These are phyloP conservation scores for Fusarium albosuccineum DNA, from an alignment of 2,329 filamentous ascomycete genomes.

Conservation along the genomic window DNA sequence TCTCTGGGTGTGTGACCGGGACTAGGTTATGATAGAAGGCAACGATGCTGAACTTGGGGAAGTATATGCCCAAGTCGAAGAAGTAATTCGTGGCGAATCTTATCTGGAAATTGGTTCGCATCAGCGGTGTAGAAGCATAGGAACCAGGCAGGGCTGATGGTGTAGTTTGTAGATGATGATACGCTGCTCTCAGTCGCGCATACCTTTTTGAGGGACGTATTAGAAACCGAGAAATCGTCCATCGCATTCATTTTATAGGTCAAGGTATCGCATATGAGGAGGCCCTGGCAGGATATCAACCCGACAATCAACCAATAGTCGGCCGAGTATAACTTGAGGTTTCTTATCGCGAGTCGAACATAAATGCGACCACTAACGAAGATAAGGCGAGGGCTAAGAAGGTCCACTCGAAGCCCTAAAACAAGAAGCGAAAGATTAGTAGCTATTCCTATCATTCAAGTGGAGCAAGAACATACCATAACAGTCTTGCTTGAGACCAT, in stretches of 20 bases:
- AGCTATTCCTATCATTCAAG: not conserved
- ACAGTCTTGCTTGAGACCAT: constrained; percentile 9
- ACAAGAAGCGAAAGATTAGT: not conserved
- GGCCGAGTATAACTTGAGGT: not conserved
- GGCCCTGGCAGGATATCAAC: not conserved
- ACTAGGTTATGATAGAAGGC: constrained; percentile 43
- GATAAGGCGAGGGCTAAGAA: not conserved
- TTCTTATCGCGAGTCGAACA: not conserved
- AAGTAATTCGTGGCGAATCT: constrained; percentile 44
- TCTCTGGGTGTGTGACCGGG: constrained; percentile 31
- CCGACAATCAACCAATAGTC: constrained; percentile 1
- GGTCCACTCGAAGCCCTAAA: constrained; percentile 6
- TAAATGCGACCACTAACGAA: constrained; percentile 1
- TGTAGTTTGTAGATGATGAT: no score
- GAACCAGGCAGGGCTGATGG: no score
- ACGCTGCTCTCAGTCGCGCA: not conserved
- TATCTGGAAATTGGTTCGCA: not conserved
- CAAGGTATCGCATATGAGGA: constrained; percentile 9
- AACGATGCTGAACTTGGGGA: constrained; percentile 44
- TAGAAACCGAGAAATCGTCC: not conserved
- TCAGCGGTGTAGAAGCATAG: not conserved
- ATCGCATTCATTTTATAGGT: constrained; percentile 6
- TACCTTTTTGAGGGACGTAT: constrained; percentile 1
- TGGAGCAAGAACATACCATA: not conserved
- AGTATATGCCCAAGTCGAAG: constrained; percentile 44